A percentile compares a stretch with the other conserved stretches of the same genome.
phyloP scores from a whole-genome alignment of 2,329 filamentous ascomycete genomes.

The Fusarium mangiferae region DNA sequence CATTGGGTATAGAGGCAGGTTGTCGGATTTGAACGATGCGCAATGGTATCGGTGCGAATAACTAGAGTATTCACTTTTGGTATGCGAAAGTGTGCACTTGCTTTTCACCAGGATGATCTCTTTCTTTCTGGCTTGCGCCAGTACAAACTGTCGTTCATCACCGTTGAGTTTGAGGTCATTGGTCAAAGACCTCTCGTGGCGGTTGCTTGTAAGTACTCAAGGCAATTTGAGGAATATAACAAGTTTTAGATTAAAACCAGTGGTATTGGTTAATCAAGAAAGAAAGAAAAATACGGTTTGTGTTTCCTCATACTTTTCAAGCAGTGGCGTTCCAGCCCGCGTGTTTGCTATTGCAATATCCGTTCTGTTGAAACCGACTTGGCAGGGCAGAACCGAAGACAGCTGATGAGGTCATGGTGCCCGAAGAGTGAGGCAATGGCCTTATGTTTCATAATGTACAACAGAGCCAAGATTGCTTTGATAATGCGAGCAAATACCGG shows the following conservation, averaged over 20 bases:
- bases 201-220: background rate
- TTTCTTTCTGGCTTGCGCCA: background rate
- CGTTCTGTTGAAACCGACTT: background rate
- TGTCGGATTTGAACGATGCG: background rate
- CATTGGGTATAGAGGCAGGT: background rate
- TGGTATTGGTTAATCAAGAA: slow-evolving; percentile 7
- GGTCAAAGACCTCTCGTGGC: background rate
- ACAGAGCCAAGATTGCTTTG: background rate
- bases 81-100: background rate
- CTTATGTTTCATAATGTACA: background rate
- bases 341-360: background rate
- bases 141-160: background rate
- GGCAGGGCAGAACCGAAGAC: background rate
- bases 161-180: background rate
- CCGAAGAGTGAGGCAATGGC: background rate
- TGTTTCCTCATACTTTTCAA: slow-evolving; percentile 7
- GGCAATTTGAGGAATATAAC: background rate
- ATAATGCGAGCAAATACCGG: background rate
- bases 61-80: background rate
- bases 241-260: slow-evolving; percentile 1
- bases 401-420: background rate
- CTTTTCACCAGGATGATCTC: background rate
- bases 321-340: background rate
- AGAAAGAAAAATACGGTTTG: slow-evolving; percentile 1
- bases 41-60: background rate